Evolutionary conservation across 371 early-diverging fungal genomes (phyloP).

Genomic region (Umbelopsis sp.): DNA sequence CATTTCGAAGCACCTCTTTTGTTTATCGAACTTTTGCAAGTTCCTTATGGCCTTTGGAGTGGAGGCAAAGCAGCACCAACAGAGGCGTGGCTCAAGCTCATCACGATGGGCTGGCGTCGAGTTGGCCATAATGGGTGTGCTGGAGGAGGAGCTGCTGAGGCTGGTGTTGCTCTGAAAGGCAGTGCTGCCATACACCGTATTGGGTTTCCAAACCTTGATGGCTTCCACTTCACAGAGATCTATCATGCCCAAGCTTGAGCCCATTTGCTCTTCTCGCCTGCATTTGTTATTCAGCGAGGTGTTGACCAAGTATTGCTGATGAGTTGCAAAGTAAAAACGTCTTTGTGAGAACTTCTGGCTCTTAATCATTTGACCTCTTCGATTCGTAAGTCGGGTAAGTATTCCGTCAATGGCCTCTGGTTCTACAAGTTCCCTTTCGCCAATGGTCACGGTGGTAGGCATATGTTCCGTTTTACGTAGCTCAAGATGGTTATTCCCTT

Average conservation of each 20-base stretch:
- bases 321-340: background rate
- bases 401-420: background rate
- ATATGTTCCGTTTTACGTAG: background rate
- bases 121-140: background rate
- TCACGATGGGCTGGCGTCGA: background rate
- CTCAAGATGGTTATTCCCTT: background rate
- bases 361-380: background rate
- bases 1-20: background rate
- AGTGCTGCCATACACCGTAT: background rate
- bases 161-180: background rate
- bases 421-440: background rate
- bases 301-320: slow-evolving; percentile 1
- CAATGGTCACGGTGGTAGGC: background rate
- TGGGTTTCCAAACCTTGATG: background rate
- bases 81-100: background rate
- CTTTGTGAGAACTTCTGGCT: background rate
- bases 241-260: background rate
- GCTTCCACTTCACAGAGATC: background rate
- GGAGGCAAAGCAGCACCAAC: slow-evolving; percentile 1
- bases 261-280: background rate
- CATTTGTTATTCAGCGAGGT: background rate
- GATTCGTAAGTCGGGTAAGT: slow-evolving; percentile 5
- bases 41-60: background rate
- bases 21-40: background rate
- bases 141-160: background rate